These are phyloP conservation scores for Rhodotorula sp. DNA, from an alignment of 1,284 basidiomycete species.

Conservation along the genomic window DNA sequence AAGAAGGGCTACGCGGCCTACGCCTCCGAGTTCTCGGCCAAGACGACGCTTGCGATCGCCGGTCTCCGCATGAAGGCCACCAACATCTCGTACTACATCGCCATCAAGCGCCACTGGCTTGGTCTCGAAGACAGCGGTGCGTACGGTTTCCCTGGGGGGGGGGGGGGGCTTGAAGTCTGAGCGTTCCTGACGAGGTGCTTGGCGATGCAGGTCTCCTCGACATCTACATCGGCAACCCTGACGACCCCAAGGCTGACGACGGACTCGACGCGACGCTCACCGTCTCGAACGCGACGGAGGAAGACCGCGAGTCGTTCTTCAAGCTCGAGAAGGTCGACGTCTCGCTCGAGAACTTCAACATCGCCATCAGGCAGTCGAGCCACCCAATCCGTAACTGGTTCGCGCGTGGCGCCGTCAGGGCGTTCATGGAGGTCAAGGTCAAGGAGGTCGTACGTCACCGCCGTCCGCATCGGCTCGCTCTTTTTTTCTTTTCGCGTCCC, in stretches of 20 bases:
- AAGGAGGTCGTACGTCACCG: slow-evolving; percentile 24
- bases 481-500: not conserved
- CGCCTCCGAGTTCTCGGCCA: slow-evolving; percentile 23
- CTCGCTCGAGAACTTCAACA: slow-evolving; percentile 47
- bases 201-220: slow-evolving; percentile 52
- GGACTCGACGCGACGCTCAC: slow-evolving; percentile 51
- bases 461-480: not conserved
- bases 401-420: slow-evolving; percentile 41
- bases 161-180: no score
- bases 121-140: slow-evolving; percentile 17
- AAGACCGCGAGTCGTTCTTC: slow-evolving; percentile 54
- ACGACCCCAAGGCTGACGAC: slow-evolving; percentile 46
- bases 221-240: slow-evolving; percentile 50
- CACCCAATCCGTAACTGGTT: slow-evolving; percentile 46
- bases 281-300: slow-evolving; percentile 45
- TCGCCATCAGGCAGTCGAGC: slow-evolving; percentile 41
- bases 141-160: not conserved
- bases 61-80: slow-evolving; percentile 46
- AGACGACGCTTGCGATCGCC: slow-evolving; percentile 31
- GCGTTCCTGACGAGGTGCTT: no score
- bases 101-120: slow-evolving; percentile 25
- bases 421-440: slow-evolving; percentile 42
- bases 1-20: slow-evolving; percentile 34
- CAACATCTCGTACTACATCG: slow-evolving; percentile 53
- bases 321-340: slow-evolving; percentile 53